These are phyloP conservation scores for Mortierella sp. DNA, from an alignment of 371 early-diverging fungal genomes.

Conservation along the genomic window DNA sequence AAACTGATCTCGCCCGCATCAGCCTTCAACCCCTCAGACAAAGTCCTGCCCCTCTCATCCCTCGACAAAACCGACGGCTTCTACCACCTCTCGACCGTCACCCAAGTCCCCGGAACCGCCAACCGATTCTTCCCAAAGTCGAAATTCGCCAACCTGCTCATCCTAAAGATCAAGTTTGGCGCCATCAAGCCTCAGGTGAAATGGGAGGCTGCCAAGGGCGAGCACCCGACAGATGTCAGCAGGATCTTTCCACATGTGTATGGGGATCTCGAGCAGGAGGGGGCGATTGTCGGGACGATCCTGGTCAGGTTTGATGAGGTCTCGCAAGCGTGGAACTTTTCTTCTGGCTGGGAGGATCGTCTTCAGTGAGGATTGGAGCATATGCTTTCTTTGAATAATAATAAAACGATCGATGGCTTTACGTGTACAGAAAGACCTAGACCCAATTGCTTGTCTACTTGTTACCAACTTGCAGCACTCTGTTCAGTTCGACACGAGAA, in stretches of 20 bases:
- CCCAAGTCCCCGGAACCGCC: constrained; percentile 52
- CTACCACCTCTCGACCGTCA: constrained; percentile 48
- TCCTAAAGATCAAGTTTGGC: constrained; percentile 41
- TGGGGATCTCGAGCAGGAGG: constrained; percentile 38
- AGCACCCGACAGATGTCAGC: constrained; percentile 39
- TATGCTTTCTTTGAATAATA: no score
- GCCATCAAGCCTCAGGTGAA: constrained; percentile 35
- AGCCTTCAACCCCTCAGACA: constrained; percentile 28
- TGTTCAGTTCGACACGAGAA: no score
- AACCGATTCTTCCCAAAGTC: constrained; percentile 49
- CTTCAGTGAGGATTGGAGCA: no score
- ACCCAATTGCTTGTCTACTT: no score
- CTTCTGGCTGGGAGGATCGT: constrained; percentile 49
- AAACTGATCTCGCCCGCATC: constrained; percentile 50
- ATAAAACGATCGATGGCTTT: no score
- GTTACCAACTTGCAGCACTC: no score
- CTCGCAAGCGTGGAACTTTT: constrained; percentile 35
- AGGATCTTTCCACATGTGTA: constrained; percentile 56
- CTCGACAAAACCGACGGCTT: constrained; percentile 55
- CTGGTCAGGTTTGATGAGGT: constrained; percentile 20
- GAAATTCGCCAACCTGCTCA: constrained; percentile 39
- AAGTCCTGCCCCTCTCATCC: constrained; percentile 38
- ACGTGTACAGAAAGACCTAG: not conserved
- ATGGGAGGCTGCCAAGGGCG: constrained; percentile 50
- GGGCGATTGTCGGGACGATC: constrained; percentile 24